Percentiles rank a stretch among this genome's conserved stretches.
These are phyloP conservation scores for Paramecium pentaurelia DNA, from an alignment of 73 alveolate species.

Conservation along the genomic window DNA sequence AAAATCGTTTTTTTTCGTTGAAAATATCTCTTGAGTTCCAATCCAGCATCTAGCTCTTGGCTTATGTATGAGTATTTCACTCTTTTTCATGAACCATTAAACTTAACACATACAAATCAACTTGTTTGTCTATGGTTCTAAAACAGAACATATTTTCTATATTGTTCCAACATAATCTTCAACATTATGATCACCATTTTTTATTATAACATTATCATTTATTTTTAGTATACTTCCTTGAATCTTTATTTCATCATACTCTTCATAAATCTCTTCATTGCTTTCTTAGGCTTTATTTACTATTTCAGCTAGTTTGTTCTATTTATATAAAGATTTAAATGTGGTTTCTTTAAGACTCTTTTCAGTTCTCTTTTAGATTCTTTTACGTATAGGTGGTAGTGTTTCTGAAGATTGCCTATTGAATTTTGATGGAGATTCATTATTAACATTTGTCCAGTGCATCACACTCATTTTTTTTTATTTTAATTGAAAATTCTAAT, in stretches of 20 bases:
- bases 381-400: not conserved
- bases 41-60: conserved; percentile 29
- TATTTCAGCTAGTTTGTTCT: not conserved
- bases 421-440: not conserved
- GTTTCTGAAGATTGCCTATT: not conserved
- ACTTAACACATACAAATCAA: not conserved
- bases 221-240: not conserved
- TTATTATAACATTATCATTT: not conserved
- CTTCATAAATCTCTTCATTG: not conserved
- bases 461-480: not conserved
- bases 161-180: conserved; percentile 1
- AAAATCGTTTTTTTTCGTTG: not conserved
- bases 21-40: not conserved
- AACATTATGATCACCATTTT: not conserved
- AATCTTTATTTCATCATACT: conserved; percentile 8
- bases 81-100: conserved; percentile 9
- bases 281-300: not conserved
- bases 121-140: not conserved
- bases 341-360: not conserved
- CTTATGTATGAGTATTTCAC: not conserved
- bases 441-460: not conserved
- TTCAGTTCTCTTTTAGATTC: not conserved
- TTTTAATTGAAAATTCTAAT: not conserved
- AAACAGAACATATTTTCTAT: not conserved
- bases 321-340: not conserved